These are phyloP conservation scores for Candida taoyuanica DNA, from an alignment of 805 yeast species.

Conservation along the genomic window DNA sequence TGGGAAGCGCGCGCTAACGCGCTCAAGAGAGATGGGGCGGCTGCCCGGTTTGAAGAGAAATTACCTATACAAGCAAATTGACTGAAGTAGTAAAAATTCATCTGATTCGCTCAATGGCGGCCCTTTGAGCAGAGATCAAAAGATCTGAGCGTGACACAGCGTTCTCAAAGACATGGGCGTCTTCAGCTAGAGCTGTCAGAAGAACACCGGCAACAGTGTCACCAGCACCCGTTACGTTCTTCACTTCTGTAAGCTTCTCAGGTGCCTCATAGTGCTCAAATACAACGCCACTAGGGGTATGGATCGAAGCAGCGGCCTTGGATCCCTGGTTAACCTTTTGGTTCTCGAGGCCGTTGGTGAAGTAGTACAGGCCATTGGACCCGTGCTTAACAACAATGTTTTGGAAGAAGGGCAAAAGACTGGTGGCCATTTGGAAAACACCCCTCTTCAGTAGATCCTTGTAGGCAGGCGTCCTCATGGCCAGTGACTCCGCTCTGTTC, in stretches of 20 bases:
- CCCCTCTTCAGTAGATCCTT: constrained; percentile 36
- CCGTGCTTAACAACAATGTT: constrained; percentile 67
- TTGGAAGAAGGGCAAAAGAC: constrained; percentile 71
- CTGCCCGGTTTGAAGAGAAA: neutral
- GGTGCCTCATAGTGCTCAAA: constrained; percentile 57
- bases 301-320: constrained; percentile 13
- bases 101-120: constrained; percentile 26
- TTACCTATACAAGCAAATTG: neutral
- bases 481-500: constrained; percentile 36
- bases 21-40: no score
- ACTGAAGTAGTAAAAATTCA: neutral
- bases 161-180: constrained; percentile 5
- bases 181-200: constrained; percentile 20
- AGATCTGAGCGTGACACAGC: constrained; percentile 6
- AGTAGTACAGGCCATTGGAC: constrained; percentile 49
- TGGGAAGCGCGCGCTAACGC: constrained; percentile 4
- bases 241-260: constrained; percentile 30
- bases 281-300: constrained; percentile 37
- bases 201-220: constrained; percentile 73
- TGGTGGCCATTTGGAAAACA: constrained; percentile 60
- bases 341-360: constrained; percentile 29
- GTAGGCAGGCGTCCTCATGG: constrained; percentile 22
- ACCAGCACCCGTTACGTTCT: constrained; percentile 86
- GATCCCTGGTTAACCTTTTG: neutral
- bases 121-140: constrained; percentile 16